phyloP scores from a whole-genome alignment of 192 early-diverging fungal genomes.

The Geranomyces variabilis region DNA sequence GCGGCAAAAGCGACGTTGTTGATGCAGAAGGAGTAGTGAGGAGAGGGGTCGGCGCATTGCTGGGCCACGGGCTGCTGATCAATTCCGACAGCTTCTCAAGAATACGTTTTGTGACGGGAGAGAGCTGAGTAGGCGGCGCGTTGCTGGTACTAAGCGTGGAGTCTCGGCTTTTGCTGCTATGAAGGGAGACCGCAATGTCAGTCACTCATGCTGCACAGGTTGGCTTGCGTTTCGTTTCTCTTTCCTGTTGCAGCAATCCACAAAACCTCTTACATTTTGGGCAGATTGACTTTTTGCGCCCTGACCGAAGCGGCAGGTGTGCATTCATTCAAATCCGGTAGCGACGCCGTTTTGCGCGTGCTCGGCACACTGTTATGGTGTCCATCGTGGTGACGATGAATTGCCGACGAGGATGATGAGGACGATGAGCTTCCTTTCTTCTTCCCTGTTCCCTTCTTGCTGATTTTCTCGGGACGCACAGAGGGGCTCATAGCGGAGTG shows the following conservation, averaged over 20 bases:
- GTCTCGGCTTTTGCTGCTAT: slow-evolving; percentile 19
- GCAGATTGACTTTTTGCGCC: slow-evolving; percentile 2
- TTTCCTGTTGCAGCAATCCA: too few relatives aligned
- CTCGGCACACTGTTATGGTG: neutral
- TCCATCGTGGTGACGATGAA: neutral
- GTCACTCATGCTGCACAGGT: too few relatives aligned
- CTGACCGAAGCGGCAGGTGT: neutral
- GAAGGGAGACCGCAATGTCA: neutral
- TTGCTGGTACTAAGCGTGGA: neutral
- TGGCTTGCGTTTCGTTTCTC: too few relatives aligned
- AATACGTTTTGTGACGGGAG: neutral
- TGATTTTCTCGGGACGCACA: neutral
- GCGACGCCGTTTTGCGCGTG: neutral
- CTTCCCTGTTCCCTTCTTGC: slow-evolving; percentile 3
- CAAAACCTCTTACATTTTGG: neutral
- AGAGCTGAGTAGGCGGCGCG: neutral
- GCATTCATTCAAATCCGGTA: slow-evolving; percentile 6
- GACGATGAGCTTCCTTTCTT: neutral
- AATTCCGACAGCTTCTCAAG: slow-evolving; percentile 11
- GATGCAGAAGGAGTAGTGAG: slow-evolving; percentile 5
- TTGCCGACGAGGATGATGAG: neutral
- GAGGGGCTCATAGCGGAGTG: slow-evolving; percentile 1
- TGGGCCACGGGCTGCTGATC: slow-evolving; percentile 7
- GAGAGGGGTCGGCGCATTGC: neutral
- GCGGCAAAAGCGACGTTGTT: neutral